Percentiles rank a stretch among this genome's conserved stretches.
phyloP scores from a whole-genome alignment of 495 filamentous ascomycete genomes.

The Entonaema liquescens region DNA sequence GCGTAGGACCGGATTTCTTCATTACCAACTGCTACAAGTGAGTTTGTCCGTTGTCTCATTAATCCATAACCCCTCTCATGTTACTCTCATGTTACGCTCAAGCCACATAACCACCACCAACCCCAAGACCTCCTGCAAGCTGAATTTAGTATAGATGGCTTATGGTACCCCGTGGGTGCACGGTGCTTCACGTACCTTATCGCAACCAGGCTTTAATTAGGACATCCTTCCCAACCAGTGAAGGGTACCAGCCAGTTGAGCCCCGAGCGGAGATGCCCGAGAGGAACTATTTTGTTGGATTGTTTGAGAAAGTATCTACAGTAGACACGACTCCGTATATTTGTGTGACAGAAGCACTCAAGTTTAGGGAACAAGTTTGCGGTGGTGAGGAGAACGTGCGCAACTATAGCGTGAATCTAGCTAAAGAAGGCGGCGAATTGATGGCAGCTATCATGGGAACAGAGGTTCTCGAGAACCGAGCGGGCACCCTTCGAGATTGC shows the following conservation, averaged over 20 bases:
- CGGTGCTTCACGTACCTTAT: constrained; percentile 75
- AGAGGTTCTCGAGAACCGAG: constrained; percentile 67
- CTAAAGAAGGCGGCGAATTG: constrained; percentile 63
- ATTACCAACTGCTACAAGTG: constrained; percentile 85
- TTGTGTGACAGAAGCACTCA: constrained; percentile 70
- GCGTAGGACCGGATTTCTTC: constrained; percentile 75
- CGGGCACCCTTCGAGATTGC: constrained; percentile 46
- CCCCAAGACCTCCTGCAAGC: constrained; percentile 71
- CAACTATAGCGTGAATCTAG: constrained; percentile 64
- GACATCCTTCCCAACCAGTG: constrained; percentile 74
- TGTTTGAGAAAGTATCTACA: constrained; percentile 79
- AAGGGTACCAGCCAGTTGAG: constrained; percentile 54
- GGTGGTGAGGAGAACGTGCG: constrained; percentile 77
- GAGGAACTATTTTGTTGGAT: constrained; percentile 60
- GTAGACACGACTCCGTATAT: constrained; percentile 72
- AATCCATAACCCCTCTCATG: neutral
- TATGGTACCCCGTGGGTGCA: constrained; percentile 76
- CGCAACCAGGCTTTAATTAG: constrained; percentile 77
- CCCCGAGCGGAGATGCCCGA: constrained; percentile 24
- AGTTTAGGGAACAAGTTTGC: constrained; percentile 70
- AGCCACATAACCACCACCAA: constrained; percentile 44
- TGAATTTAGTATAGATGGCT: constrained; percentile 72
- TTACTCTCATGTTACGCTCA: neutral
- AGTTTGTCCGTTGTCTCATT: constrained; percentile 67
- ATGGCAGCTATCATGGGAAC: constrained; percentile 70